Evolutionary conservation across 164 flowering plant species (phyloP).

Genomic region (Aristolochia californica): DNA sequence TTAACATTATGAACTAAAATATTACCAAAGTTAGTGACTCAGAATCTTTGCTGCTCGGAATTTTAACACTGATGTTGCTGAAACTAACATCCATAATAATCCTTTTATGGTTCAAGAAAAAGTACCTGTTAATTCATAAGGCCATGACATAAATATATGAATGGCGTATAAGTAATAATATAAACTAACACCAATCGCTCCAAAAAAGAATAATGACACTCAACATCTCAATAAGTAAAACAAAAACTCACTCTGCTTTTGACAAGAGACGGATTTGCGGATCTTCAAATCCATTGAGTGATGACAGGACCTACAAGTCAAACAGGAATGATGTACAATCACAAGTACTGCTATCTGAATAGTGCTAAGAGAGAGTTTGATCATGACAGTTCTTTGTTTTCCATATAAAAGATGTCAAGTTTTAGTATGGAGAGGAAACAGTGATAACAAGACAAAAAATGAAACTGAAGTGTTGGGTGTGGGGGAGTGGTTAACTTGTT

Average conservation of each 20-base stretch:
- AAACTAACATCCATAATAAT: conserved; percentile 49
- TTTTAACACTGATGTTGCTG: conserved; percentile 18
- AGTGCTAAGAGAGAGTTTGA: too few relatives aligned
- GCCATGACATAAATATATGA: background rate
- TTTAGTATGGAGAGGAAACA: too few relatives aligned
- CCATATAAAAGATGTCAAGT: too few relatives aligned
- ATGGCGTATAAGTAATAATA: background rate
- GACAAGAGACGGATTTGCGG: conserved; percentile 39
- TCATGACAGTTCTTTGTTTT: too few relatives aligned
- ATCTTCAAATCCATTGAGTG: conserved; percentile 58
- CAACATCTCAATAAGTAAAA: background rate
- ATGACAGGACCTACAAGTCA: conserved; percentile 47
- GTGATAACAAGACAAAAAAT: too few relatives aligned
- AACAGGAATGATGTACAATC: background rate
- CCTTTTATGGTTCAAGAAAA: conserved; percentile 38
- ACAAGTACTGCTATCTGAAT: too few relatives aligned
- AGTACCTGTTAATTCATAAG: conserved; percentile 33
- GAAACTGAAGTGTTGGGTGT: too few relatives aligned
- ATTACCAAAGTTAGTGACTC: conserved; percentile 43
- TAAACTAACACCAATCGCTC: background rate
- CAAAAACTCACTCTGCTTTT: conserved; percentile 62
- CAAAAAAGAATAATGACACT: background rate
- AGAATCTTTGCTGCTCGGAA: conserved; percentile 34
- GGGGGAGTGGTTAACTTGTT: too few relatives aligned
- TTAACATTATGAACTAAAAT: conserved; percentile 1